Evolutionary conservation across 2,329 filamentous ascomycete species (phyloP).

Genomic region (Talaromyces funiculosus): DNA sequence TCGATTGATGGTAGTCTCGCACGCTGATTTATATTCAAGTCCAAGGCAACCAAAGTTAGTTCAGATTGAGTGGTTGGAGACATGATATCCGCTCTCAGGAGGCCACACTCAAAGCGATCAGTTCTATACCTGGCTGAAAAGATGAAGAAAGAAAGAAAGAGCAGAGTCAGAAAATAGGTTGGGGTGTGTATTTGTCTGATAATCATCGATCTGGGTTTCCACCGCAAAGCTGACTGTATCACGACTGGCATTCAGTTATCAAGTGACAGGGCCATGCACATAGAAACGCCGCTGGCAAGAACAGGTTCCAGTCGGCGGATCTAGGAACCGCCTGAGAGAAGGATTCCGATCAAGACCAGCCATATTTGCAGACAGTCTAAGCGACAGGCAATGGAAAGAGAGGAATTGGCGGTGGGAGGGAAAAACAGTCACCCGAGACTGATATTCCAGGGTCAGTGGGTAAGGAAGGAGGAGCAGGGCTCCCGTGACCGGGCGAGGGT

Average conservation of each 20-base stretch:
- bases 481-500: conserved; percentile 7
- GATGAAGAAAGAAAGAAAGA: not conserved
- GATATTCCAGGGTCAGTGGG: conserved; percentile 5
- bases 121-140: not conserved
- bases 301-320: not conserved
- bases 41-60: not conserved
- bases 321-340: not conserved
- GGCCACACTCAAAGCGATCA: not conserved
- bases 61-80: not conserved
- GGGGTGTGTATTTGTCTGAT: not conserved
- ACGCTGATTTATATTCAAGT: not conserved
- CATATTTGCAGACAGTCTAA: not conserved
- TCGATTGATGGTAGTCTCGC: not conserved
- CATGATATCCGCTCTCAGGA: conserved; percentile 3
- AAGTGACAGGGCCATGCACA: conserved; percentile 11
- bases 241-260: conserved; percentile 6
- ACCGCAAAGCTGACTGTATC: conserved; percentile 10
- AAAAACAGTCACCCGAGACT: conserved; percentile 7
- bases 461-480: not conserved
- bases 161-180: not conserved
- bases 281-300: not conserved
- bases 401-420: conserved; percentile 4
- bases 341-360: not conserved
- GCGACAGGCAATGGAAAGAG: not conserved
- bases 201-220: not conserved